Percentiles rank a stretch among this genome's conserved stretches.
phyloP scores from a whole-genome alignment of 148 eudicot species.

The Diospyros kaki region DNA sequence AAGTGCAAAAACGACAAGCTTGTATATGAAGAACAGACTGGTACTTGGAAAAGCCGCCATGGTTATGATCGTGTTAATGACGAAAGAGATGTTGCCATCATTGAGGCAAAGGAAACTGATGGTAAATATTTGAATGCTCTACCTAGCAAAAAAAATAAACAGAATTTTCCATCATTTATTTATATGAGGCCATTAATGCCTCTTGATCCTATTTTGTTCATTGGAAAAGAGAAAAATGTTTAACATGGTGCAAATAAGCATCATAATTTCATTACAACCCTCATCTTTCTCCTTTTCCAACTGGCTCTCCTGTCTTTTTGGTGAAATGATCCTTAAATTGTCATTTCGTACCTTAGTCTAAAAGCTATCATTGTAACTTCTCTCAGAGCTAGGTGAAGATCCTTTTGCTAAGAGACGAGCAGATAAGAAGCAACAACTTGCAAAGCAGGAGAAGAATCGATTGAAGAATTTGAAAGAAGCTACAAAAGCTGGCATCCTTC shows the following conservation, averaged over 20 bases:
- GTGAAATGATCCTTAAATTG: background rate
- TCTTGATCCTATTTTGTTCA: background rate
- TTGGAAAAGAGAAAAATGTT: no score
- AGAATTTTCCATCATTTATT: background rate
- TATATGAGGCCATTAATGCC: background rate
- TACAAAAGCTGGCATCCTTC: conserved; percentile 68
- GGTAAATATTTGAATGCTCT: conserved; percentile 35
- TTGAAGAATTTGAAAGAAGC: conserved; percentile 68
- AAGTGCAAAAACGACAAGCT: conserved; percentile 68
- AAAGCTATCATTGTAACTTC: conserved; percentile 1
- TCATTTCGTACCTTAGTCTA: background rate
- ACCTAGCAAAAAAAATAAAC: no score
- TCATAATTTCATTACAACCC: background rate
- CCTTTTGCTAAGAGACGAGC: conserved; percentile 81
- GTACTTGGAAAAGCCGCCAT: conserved; percentile 79
- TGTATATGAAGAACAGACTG: conserved; percentile 76
- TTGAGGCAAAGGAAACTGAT: conserved; percentile 74
- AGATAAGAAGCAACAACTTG: conserved; percentile 70
- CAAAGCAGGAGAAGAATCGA: conserved; percentile 73
- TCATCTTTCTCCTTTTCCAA: background rate
- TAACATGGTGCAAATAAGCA: no score
- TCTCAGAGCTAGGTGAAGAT: conserved; percentile 81
- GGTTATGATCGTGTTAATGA: conserved; percentile 96
- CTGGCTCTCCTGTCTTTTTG: background rate
- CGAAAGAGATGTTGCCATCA: conserved; percentile 77